phyloP scores from a whole-genome alignment of 1,284 basidiomycete species.

The Tylopilus sp. region DNA sequence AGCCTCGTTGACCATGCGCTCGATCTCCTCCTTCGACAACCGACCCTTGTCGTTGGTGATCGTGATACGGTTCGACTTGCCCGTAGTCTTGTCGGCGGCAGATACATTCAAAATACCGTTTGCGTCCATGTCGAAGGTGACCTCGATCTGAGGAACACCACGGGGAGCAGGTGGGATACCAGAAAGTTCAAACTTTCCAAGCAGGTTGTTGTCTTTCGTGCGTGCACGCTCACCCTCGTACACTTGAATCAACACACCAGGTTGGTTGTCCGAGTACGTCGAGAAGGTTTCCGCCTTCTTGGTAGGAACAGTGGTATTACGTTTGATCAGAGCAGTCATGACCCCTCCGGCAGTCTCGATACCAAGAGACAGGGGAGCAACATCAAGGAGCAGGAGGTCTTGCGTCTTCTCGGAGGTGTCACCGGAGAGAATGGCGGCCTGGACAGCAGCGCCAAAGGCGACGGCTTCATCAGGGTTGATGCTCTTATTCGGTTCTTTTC shows the following conservation, averaged over 20 bases:
- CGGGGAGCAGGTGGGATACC: conserved; percentile 93
- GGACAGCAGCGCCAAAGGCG: conserved; percentile 98
- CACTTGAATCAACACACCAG: conserved; percentile 98
- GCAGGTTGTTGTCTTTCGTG: conserved; percentile 99
- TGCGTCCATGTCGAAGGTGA: conserved; percentile 92
- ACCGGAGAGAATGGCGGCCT: conserved; percentile 97
- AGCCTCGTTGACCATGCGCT: conserved; percentile 93
- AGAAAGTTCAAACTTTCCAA: conserved; percentile 95
- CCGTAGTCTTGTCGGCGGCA: conserved; percentile 92
- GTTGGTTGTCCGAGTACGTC: conserved; percentile 99
- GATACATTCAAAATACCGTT: conserved; percentile 90
- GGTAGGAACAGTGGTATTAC: conserved; percentile 98
- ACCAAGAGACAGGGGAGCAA: conserved; percentile 93
- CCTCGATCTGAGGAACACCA: conserved; percentile 94
- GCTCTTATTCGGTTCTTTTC: conserved; percentile 93
- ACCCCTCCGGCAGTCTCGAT: conserved; percentile 99
- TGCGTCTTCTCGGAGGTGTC: conserved; percentile 98
- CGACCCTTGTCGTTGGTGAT: conserved; percentile 99
- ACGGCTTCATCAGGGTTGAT: conserved; percentile 99
- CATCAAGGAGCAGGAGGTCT: conserved; percentile 96
- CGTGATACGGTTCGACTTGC: conserved; percentile 94
- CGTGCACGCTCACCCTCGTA: conserved; percentile 99
- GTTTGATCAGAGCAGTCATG: conserved; percentile 96
- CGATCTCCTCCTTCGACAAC: conserved; percentile 97
- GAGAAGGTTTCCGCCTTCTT: conserved; percentile 99